phyloP scores from a whole-genome alignment of 2,329 filamentous ascomycete species.

The Emydomyces testavorans region DNA sequence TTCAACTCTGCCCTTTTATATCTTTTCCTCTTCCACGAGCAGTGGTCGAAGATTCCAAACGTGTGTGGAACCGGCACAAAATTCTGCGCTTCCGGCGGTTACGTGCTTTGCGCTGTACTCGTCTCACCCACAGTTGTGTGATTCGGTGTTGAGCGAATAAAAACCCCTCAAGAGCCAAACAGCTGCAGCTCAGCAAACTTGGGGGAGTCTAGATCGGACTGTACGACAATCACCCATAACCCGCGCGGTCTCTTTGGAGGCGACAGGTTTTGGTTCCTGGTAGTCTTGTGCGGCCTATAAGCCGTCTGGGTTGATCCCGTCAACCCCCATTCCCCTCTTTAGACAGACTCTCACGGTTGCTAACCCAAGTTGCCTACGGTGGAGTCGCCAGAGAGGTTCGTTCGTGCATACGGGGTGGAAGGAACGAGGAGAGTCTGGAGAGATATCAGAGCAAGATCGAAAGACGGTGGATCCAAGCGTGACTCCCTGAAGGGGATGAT shows the following conservation, averaged over 20 bases:
- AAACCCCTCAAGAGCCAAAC: conserved; percentile 7
- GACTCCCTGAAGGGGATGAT: conserved; percentile 13
- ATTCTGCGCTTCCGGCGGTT: conserved; percentile 9
- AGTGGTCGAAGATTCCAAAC: background rate
- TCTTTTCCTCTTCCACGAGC: background rate
- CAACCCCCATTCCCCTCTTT: background rate
- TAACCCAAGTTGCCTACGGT: conserved; percentile 3
- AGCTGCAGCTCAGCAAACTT: conserved; percentile 12
- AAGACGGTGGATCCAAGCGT: conserved; percentile 9
- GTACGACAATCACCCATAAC: conserved; percentile 2
- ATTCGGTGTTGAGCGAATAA: background rate
- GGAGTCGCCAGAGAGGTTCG: conserved; percentile 8
- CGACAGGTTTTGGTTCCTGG: background rate
- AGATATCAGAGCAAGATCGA: conserved; percentile 12
- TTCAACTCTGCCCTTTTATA: background rate
- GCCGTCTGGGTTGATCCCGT: background rate
- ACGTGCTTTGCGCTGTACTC: conserved; percentile 6
- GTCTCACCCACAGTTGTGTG: background rate
- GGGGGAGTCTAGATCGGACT: conserved; percentile 6
- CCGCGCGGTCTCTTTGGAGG: background rate
- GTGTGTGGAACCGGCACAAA: conserved; percentile 4
- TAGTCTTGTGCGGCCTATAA: background rate
- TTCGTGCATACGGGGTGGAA: conserved; percentile 10
- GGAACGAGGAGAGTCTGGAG: conserved; percentile 15
- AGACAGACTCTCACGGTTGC: background rate